phyloP scores from a whole-genome alignment of 495 filamentous ascomycete species.

The Talaromyces thailandensis region DNA sequence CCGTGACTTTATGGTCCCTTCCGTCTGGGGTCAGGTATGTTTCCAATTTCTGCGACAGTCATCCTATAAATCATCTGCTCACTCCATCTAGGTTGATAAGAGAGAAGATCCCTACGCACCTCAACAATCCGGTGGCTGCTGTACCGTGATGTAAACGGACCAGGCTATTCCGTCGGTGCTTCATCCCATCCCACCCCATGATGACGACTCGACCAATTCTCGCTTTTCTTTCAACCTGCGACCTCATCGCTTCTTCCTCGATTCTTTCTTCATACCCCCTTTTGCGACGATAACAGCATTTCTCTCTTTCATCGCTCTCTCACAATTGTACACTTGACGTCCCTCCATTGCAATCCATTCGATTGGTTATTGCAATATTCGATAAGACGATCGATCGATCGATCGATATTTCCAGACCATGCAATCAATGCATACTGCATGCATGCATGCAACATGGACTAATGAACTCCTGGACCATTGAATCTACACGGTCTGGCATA shows the following conservation, averaged over 20 bases:
- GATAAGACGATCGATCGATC: slow-evolving; percentile 14
- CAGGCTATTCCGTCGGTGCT: slow-evolving; percentile 18
- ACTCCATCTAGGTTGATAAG: slow-evolving; percentile 57
- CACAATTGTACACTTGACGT: not conserved
- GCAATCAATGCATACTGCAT: slow-evolving; percentile 7
- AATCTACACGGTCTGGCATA: not conserved
- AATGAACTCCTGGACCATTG: not conserved
- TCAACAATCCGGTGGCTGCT: slow-evolving; percentile 83
- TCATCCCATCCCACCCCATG: not conserved
- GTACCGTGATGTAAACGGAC: slow-evolving; percentile 70
- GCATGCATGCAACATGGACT: not conserved
- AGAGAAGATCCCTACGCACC: slow-evolving; percentile 95
- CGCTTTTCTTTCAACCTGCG: not conserved
- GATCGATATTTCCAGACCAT: not conserved
- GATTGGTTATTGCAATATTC: slow-evolving; percentile 18
- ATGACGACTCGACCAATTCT: not conserved
- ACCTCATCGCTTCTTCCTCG: not conserved
- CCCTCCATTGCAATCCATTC: slow-evolving; percentile 8
- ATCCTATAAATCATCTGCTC: slow-evolving; percentile 1
- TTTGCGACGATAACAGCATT: slow-evolving; percentile 1
- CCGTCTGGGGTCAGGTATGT: slow-evolving; percentile 85
- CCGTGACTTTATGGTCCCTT: slow-evolving; percentile 97
- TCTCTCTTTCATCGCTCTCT: not conserved
- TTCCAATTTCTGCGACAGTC: not conserved
- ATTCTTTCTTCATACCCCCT: slow-evolving; percentile 2